Percentiles rank a stretch among this genome's conserved stretches.
phyloP scores from a whole-genome alignment of 2,329 filamentous ascomycete species.

The Scytalidium sp. region DNA sequence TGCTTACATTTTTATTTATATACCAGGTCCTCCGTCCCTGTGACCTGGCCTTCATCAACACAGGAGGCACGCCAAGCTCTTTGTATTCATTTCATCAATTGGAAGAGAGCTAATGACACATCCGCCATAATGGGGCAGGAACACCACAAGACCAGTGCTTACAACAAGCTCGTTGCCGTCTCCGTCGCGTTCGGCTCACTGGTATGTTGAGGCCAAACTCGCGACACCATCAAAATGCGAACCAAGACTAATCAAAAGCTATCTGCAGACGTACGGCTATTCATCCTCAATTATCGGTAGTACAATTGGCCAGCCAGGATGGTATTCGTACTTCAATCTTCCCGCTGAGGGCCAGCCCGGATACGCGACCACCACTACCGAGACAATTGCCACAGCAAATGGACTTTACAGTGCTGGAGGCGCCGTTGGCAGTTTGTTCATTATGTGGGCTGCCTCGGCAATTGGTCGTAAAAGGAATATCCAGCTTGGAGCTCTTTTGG shows the following conservation, averaged over 20 bases:
- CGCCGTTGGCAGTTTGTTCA: constrained; percentile 42
- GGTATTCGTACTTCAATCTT: constrained; percentile 47
- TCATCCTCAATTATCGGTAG: constrained; percentile 47
- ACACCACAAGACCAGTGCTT: constrained; percentile 26
- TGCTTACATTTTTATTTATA: too few species aligned
- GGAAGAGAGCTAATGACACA: too few species aligned
- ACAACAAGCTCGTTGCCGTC: constrained; percentile 34
- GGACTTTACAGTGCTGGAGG: constrained; percentile 46
- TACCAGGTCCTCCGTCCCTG: too few species aligned
- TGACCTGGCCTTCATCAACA: too few species aligned
- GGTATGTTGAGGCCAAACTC: constrained; percentile 21
- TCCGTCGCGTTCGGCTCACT: constrained; percentile 36
- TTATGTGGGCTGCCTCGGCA: constrained; percentile 46
- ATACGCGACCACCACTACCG: constrained; percentile 42
- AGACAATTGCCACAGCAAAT: constrained; percentile 45
- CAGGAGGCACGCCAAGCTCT: too few species aligned
- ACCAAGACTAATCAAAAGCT: too few species aligned
- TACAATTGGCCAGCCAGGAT: constrained; percentile 50
- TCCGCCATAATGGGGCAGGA: not conserved
- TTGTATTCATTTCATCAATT: not conserved
- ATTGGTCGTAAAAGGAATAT: constrained; percentile 43
- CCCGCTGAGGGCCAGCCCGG: constrained; percentile 39
- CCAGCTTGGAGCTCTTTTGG: constrained; percentile 41
- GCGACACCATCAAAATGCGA: too few species aligned
- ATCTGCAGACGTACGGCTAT: constrained; percentile 48